Percentiles rank a stretch among this genome's conserved stretches.
Evolutionary conservation across 2,329 filamentous ascomycete genomes (phyloP).

Genomic region (Endoconidiophora laricicola): DNA sequence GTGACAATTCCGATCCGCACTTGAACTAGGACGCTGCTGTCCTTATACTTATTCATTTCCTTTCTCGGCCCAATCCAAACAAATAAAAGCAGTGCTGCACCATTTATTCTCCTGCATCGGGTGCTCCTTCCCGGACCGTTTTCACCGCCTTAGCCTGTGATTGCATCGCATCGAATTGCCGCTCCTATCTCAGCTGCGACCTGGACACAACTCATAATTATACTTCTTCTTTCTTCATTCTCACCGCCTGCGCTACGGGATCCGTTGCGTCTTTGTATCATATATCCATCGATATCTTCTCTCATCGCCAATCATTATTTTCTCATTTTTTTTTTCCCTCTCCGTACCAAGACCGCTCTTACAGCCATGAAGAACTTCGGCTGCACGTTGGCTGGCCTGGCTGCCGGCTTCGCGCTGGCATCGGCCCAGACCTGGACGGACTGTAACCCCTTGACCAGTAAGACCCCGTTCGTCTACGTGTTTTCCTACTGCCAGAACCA

Average conservation of each 20-base stretch:
- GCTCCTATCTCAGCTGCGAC: not conserved
- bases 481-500: not conserved
- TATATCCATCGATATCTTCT: not conserved
- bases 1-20: no score
- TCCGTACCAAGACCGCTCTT: not conserved
- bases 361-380: constrained; percentile 2
- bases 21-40: no score
- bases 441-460: constrained; percentile 26
- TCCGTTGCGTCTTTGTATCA: not conserved
- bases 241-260: not conserved
- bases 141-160: not conserved
- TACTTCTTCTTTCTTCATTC: not conserved
- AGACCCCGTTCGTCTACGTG: constrained; percentile 9
- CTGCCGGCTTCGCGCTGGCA: constrained; percentile 16
- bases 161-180: no score
- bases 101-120: not conserved
- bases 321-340: not conserved
- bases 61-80: not conserved
- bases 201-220: not conserved
- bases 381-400: constrained; percentile 14
- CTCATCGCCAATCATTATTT: not conserved
- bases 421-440: constrained; percentile 25
- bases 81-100: no score
- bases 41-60: no score
- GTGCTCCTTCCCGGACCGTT: not conserved